Evolutionary conservation across 768 basidiomycete genomes (phyloP).

Genomic region (Tremella mesenterica): DNA sequence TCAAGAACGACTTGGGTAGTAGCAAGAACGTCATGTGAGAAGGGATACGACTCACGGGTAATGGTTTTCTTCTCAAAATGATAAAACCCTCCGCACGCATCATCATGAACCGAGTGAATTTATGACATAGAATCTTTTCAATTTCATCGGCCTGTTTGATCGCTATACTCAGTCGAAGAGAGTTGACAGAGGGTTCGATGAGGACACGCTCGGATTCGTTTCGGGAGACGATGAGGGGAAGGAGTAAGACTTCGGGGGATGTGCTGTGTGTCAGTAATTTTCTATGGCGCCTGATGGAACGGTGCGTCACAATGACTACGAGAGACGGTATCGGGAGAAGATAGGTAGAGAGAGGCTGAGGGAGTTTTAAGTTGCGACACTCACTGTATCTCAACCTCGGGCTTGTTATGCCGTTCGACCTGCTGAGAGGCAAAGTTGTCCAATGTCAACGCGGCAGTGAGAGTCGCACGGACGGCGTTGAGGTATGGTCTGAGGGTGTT

Average conservation of each 20-base stretch:
- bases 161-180: constrained; percentile 90
- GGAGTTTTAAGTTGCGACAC: no score
- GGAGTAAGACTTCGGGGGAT: constrained; percentile 88
- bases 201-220: constrained; percentile 96
- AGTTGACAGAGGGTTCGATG: constrained; percentile 95
- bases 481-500: constrained; percentile 94
- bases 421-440: constrained; percentile 98
- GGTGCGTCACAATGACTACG: no score
- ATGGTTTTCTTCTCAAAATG: constrained; percentile 87
- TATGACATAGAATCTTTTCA: constrained; percentile 91
- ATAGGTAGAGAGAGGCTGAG: not conserved
- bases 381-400: constrained; percentile 83
- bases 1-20: no score
- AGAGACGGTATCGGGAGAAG: not conserved
- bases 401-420: constrained; percentile 94
- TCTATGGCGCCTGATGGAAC: no score
- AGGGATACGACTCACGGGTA: constrained; percentile 54
- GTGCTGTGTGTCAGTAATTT: constrained; percentile 52
- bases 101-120: constrained; percentile 99
- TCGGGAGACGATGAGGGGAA: constrained; percentile 85
- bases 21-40: no score
- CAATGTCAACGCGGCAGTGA: constrained; percentile 93
- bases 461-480: constrained; percentile 84
- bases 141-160: constrained; percentile 99
- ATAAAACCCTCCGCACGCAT: constrained; percentile 96